Evolutionary conservation across 2,329 filamentous ascomycete species (phyloP).

Genomic region (Aspergillus udagawae): DNA sequence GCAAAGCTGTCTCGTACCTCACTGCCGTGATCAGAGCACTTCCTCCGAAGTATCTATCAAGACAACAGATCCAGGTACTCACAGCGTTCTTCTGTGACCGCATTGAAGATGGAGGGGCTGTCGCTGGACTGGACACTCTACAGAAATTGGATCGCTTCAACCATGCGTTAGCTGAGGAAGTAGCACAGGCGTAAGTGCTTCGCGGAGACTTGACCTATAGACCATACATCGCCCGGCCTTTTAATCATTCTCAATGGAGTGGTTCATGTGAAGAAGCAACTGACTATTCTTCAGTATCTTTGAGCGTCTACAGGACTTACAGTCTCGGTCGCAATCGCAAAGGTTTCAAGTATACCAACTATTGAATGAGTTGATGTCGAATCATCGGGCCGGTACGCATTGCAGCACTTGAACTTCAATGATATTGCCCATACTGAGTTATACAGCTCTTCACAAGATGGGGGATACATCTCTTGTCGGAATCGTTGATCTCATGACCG

Average conservation of each 20-base stretch:
- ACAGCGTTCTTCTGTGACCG: slow-evolving; percentile 63
- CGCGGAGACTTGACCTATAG: not conserved
- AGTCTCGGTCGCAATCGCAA: slow-evolving; percentile 60
- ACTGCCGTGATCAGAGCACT: slow-evolving; percentile 45
- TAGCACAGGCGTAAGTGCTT: slow-evolving; percentile 49
- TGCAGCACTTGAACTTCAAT: not conserved
- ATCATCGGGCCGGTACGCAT: slow-evolving; percentile 52
- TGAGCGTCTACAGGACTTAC: slow-evolving; percentile 53
- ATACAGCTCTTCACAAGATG: slow-evolving; percentile 50
- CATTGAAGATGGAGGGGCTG: slow-evolving; percentile 59
- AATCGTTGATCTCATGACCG: slow-evolving; percentile 62
- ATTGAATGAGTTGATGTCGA: slow-evolving; percentile 58
- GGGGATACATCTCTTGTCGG: slow-evolving; percentile 58
- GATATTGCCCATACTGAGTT: slow-evolving; percentile 11
- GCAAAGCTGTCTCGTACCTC: slow-evolving; percentile 52
- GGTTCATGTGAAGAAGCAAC: slow-evolving; percentile 12
- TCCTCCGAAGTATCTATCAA: slow-evolving; percentile 52
- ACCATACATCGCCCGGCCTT: not conserved
- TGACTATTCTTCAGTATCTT: slow-evolving; percentile 40
- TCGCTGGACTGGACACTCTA: slow-evolving; percentile 56
- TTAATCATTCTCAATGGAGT: not conserved
- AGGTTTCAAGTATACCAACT: slow-evolving; percentile 61
- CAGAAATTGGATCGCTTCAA: slow-evolving; percentile 60
- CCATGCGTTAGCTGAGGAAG: slow-evolving; percentile 50
- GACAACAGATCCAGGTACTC: slow-evolving; percentile 60